Percentiles rank a stretch among this genome's conserved stretches.
Evolutionary conservation across 331 rosid genomes (phyloP).

Genomic region (Acacia concinna): DNA sequence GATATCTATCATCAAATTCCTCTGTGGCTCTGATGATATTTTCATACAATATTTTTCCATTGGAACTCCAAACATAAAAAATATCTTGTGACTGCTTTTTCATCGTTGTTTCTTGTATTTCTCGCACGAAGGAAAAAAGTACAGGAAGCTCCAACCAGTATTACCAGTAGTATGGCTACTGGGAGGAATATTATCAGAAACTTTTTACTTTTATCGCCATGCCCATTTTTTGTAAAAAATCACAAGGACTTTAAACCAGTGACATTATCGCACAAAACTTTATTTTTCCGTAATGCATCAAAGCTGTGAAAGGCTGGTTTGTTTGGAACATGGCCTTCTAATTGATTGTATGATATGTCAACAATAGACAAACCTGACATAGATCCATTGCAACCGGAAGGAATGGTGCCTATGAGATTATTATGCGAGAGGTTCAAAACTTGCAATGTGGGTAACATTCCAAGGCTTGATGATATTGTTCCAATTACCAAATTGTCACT

Average conservation of each 20-base stretch:
- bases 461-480: not conserved
- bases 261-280: not conserved
- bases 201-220: not conserved
- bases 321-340: not conserved
- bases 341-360: not conserved
- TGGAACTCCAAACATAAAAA: conserved; percentile 28
- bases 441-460: not conserved
- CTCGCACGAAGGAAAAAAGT: not conserved
- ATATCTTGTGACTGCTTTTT: conserved; percentile 5
- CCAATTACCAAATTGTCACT: not conserved
- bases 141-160: not conserved
- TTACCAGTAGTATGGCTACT: not conserved
- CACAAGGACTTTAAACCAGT: not conserved
- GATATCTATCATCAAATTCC: conserved; percentile 36
- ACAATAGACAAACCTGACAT: not conserved
- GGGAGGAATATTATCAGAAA: not conserved
- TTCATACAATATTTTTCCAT: conserved; percentile 31
- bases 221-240: not conserved
- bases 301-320: not conserved
- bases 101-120: not conserved
- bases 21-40: conserved; percentile 39
- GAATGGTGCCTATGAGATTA: not conserved
- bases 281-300: not conserved
- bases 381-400: not conserved
- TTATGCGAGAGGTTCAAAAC: conserved; percentile 23